Base-by-base conservation (phyloP, 768 basidiomycete genomes). In the Lepiota subincarnata region DNA sequence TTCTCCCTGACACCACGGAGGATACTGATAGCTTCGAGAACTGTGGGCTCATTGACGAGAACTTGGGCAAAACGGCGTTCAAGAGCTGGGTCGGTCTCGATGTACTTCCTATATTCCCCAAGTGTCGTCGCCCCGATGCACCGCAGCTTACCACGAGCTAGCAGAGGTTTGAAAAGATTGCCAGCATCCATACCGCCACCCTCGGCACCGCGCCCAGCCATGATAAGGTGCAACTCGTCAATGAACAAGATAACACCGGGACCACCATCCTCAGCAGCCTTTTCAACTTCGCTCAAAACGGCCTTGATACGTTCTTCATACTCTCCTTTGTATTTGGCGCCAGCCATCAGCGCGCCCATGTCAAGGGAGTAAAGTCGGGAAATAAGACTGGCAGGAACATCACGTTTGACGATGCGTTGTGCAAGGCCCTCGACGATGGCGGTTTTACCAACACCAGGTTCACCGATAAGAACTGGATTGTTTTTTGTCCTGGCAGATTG, bases 301-400 rank as follows among this genome's bases (percentile, higher is more conserved):
- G 86, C 73, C 67, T 97, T 98, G 72, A 98, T 84, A 37, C 95
- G 88, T 66, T 98, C 95, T 71, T 98, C 95, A 68, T 94, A 99
- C 70, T 98, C 93, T 38, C 79, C 96, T 65, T 94, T 95, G 75
- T 92, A 94, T 66, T 88, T 88, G 16, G 89, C 89, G 37, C 89
- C 89, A 11, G 92, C 92, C 89, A 93, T 93, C 50, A 98, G 80
- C 0, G 94, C 92, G 57, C 95, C 95, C 88, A 97, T 90, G 65
- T 97, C 95, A 28, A 98, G 78, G 5, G 92, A 87, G 66, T 81
- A 93, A 11, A 95, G 75, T 7, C 89, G 82, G 2, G 82, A 80
- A 45, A 92, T 76, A 24, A 95, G 70, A 60, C 76, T 79, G 19
- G 79, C 77, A 18, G 92, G 92, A 6, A 94, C 92, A 69, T 98